Conservation (phyloP, 257 asterid genomes). For the Perilla frutescens region DNA sequence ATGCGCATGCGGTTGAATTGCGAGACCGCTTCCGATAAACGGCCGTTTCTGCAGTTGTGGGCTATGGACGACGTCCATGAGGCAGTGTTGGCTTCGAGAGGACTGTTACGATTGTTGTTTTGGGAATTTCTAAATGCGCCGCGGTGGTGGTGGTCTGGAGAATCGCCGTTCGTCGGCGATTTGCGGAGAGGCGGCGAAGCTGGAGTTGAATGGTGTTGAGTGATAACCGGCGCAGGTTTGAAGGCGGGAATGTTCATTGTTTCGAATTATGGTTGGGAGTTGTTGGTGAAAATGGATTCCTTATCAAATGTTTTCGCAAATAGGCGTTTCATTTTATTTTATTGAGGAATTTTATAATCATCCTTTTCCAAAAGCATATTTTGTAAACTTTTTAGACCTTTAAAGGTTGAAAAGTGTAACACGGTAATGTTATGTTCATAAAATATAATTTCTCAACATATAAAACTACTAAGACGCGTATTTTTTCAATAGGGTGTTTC, state of each 20-base stretch:
- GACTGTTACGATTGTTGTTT: slow-evolving; percentile 5
- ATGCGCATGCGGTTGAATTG: slow-evolving; percentile 62
- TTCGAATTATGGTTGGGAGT: slow-evolving; percentile 39
- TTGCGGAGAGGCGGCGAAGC: slow-evolving; percentile 30
- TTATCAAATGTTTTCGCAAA: background rate
- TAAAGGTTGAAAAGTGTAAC: too few species aligned
- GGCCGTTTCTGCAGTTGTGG: slow-evolving; percentile 64
- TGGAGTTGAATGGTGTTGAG: slow-evolving; percentile 31
- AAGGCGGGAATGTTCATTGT: slow-evolving; percentile 53
- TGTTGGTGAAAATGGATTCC: background rate
- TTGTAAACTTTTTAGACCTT: too few species aligned
- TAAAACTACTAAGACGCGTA: too few species aligned
- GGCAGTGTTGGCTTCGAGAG: slow-evolving; percentile 46
- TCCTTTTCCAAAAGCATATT: too few species aligned
- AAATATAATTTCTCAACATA: too few species aligned
- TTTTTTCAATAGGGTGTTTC: too few species aligned
- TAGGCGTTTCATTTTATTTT: too few species aligned
- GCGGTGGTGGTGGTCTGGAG: slow-evolving; percentile 33
- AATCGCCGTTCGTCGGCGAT: slow-evolving; percentile 8
- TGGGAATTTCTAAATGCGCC: slow-evolving; percentile 28
- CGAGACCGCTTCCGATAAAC: slow-evolving; percentile 50
- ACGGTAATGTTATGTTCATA: too few species aligned
- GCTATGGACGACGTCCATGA: slow-evolving; percentile 84
- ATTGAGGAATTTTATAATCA: too few species aligned
- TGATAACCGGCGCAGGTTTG: slow-evolving; percentile 21